These are phyloP conservation scores for Anisogramma anomala DNA, from an alignment of 2,329 filamentous ascomycete genomes.

Conservation along the genomic window DNA sequence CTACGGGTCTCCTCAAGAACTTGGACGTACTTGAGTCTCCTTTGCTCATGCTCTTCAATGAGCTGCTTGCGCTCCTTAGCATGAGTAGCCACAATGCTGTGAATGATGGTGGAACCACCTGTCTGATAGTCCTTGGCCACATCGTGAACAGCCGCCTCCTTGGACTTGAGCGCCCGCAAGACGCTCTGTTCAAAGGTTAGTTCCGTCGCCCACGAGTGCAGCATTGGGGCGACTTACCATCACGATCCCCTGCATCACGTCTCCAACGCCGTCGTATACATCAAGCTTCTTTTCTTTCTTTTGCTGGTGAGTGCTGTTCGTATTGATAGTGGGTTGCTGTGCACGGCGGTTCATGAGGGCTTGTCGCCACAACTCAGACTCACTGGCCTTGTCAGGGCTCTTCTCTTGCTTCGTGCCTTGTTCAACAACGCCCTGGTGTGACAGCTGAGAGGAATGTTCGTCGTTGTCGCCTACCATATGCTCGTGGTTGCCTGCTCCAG, in stretches of 20 bases:
- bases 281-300: neutral
- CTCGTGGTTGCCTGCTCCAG: neutral
- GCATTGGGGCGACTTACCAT: conserved; percentile 1
- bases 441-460: neutral
- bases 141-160: conserved; percentile 4
- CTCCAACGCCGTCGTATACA: conserved; percentile 1
- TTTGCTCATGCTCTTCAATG: conserved; percentile 2
- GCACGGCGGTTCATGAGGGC: neutral
- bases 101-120: conserved; percentile 2
- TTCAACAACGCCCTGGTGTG: neutral
- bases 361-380: neutral
- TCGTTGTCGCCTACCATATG: neutral
- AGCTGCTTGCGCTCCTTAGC: conserved; percentile 1
- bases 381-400: neutral
- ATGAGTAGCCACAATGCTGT: conserved; percentile 1
- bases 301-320: neutral
- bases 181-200: conserved; percentile 4
- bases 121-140: conserved; percentile 4
- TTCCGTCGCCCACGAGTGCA: neutral
- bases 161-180: conserved; percentile 6
- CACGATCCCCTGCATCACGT: conserved; percentile 11
- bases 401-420: neutral
- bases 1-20: neutral
- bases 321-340: neutral
- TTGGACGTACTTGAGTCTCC: neutral